Conservation (phyloP, 2,329 filamentous ascomycete species). For the Neodidymelliopsis sp. region DNA sequence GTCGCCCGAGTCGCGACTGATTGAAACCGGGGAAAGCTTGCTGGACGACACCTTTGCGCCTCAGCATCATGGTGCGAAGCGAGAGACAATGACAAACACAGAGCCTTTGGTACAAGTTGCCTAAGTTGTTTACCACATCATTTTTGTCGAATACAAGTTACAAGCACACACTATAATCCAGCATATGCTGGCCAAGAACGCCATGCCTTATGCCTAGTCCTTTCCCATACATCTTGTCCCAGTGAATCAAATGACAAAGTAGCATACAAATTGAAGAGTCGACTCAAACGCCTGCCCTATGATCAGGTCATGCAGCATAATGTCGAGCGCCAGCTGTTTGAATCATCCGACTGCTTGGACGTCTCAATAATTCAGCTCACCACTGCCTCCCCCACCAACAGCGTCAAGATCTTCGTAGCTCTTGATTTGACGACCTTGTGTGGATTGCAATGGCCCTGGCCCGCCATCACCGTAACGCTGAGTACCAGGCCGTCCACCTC, state of each 20-base stretch:
- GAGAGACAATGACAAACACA: not conserved
- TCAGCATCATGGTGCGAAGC: not conserved
- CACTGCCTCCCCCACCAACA: conserved; percentile 65
- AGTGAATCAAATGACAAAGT: conserved; percentile 20
- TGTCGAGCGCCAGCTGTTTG: not conserved
- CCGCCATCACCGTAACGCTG: conserved; percentile 80
- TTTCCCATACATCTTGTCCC: no score
- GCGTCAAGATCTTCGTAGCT: conserved; percentile 98
- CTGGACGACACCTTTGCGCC: not conserved
- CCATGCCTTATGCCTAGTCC: conserved; percentile 11
- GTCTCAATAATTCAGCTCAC: conserved; percentile 85
- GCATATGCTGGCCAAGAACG: conserved; percentile 11
- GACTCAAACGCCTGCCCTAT: conserved; percentile 27
- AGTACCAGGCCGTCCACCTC: conserved; percentile 55
- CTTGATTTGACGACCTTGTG: conserved; percentile 90
- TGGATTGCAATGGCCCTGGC: conserved; percentile 85
- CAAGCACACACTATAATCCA: conserved; percentile 11
- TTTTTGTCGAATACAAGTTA: conserved; percentile 3
- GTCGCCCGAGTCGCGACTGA: not conserved
- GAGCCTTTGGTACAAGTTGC: not conserved
- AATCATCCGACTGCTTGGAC: not conserved
- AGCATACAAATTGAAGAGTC: conserved; percentile 18
- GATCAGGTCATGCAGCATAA: conserved; percentile 18
- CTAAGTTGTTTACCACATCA: not conserved
- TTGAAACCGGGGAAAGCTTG: conserved; percentile 4